Evolutionary conservation across 208 protist species (phyloP).

Genomic region (Crithidia brevicula): DNA sequence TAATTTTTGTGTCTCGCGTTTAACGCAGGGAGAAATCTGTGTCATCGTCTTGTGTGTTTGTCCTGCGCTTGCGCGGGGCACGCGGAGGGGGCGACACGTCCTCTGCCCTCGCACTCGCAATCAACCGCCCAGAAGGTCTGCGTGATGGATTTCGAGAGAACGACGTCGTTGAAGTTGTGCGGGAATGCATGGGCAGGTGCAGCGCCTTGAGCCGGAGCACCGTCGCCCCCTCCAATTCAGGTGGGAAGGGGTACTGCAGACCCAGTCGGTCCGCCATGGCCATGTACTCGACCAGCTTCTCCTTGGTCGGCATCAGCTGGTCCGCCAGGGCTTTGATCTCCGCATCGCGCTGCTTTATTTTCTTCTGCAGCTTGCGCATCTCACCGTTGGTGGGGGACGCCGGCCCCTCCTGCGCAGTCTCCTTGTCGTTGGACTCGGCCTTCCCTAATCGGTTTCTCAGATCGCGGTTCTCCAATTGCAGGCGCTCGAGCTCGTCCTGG

Average conservation of each 20-base stretch:
- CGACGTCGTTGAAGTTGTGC: constrained; percentile 29
- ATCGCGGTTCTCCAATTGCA: constrained; percentile 36
- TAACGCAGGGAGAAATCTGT: constrained; percentile 19
- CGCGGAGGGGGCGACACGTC: constrained; percentile 12
- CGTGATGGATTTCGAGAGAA: background rate
- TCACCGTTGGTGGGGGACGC: constrained; percentile 8
- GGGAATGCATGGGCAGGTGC: constrained; percentile 27
- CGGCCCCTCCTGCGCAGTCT: background rate
- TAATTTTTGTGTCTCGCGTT: background rate
- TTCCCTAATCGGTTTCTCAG: constrained; percentile 20
- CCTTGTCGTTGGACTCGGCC: background rate
- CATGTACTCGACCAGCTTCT: constrained; percentile 89
- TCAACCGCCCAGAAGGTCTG: constrained; percentile 5
- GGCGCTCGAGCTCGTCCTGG: constrained; percentile 49
- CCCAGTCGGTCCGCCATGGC: constrained; percentile 83
- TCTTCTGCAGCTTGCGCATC: constrained; percentile 28
- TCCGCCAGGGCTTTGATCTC: constrained; percentile 62
- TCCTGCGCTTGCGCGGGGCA: constrained; percentile 3
- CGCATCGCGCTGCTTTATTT: constrained; percentile 47
- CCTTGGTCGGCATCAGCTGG: constrained; percentile 83
- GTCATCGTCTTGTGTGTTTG: background rate
- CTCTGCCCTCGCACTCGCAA: background rate
- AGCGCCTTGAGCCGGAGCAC: constrained; percentile 68
- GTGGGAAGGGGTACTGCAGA: constrained; percentile 80
- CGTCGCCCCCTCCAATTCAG: constrained; percentile 61